Percentiles rank a stretch among this genome's conserved stretches.
phyloP scores from a whole-genome alignment of 2,329 filamentous ascomycete genomes.

The Diaporthe longicolla region DNA sequence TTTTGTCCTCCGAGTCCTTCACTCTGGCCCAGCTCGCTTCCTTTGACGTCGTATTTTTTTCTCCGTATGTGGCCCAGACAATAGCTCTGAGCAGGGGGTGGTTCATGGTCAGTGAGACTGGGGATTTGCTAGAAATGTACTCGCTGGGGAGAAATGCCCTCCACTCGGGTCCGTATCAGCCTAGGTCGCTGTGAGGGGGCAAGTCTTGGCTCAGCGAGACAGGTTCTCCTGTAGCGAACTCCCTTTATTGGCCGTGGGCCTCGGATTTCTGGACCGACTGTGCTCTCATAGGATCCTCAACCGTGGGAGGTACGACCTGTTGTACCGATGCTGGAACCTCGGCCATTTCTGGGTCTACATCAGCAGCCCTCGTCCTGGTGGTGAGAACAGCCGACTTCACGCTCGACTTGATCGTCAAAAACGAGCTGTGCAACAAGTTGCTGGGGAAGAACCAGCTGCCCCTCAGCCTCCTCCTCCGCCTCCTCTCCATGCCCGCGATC shows the following conservation, averaged over 20 bases:
- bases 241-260: background rate
- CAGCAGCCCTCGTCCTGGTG: slow-evolving; percentile 3
- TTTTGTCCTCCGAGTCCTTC: too few relatives aligned
- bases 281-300: too few relatives aligned
- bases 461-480: background rate
- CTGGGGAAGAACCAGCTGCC: slow-evolving; percentile 22
- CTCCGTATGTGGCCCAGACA: too few relatives aligned
- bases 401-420: slow-evolving; percentile 21
- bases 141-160: too few relatives aligned
- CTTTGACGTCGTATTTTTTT: background rate
- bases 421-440: slow-evolving; percentile 13
- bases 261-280: background rate
- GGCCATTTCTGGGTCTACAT: slow-evolving; percentile 17
- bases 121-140: background rate
- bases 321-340: background rate
- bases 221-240: background rate
- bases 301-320: background rate
- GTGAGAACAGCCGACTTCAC: slow-evolving; percentile 8
- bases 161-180: background rate
- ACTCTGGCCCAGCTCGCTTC: background rate
- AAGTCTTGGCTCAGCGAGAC: background rate
- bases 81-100: too few relatives aligned
- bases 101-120: background rate
- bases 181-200: too few relatives aligned
- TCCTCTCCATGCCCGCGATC: slow-evolving; percentile 14